A percentile compares a stretch with the other conserved stretches of the same genome.
Evolutionary conservation across 1,139 yeast species (phyloP).

Genomic region (Hanseniaspora gamundiae): DNA sequence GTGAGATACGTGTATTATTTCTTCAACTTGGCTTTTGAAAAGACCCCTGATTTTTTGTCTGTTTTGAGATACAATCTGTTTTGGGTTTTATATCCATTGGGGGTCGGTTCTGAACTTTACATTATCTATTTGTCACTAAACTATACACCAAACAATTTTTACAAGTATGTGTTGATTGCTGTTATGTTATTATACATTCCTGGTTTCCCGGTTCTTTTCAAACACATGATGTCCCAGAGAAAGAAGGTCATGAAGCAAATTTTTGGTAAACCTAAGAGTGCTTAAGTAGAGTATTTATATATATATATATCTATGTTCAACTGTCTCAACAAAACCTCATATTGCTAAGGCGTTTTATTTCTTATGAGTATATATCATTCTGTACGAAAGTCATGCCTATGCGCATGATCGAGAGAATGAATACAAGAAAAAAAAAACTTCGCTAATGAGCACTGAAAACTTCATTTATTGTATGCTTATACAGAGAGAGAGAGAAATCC

Average conservation of each 20-base stretch:
- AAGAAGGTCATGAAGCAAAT: conserved; percentile 41
- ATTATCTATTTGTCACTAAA: conserved; percentile 58
- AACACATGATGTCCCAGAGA: conserved; percentile 86
- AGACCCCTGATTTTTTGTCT: conserved; percentile 44
- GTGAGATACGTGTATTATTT: conserved; percentile 84
- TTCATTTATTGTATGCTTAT: too few relatives aligned
- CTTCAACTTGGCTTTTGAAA: conserved; percentile 33
- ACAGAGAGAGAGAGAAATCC: not conserved
- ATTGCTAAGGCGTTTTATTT: too few relatives aligned
- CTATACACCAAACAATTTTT: conserved; percentile 49
- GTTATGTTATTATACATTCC: conserved; percentile 65
- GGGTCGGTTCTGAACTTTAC: conserved; percentile 73
- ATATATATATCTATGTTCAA: too few relatives aligned
- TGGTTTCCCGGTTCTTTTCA: conserved; percentile 72
- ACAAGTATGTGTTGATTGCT: conserved; percentile 42
- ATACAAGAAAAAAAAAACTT: too few relatives aligned
- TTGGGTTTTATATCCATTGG: conserved; percentile 75
- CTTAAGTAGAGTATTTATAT: too few relatives aligned
- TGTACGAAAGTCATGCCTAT: too few relatives aligned
- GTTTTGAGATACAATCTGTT: conserved; percentile 78
- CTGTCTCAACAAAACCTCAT: too few relatives aligned
- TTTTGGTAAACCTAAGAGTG: conserved; percentile 5
- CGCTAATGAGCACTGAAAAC: too few relatives aligned
- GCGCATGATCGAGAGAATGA: too few relatives aligned
- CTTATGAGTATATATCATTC: too few relatives aligned